Base-by-base conservation (phyloP, 345 rosid species). In the Pistacia atlantica region DNA sequence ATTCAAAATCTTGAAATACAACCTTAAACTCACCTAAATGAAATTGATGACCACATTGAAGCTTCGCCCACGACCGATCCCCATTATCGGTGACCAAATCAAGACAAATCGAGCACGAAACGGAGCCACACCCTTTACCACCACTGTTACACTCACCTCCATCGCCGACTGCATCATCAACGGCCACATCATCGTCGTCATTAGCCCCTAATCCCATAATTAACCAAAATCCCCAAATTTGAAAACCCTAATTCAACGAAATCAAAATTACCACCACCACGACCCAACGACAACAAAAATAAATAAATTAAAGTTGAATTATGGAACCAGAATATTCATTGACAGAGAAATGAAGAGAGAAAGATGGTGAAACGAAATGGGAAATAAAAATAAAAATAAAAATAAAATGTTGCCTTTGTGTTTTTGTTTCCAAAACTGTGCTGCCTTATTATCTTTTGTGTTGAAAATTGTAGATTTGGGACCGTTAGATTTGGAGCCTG, bases 41-140 rank as follows among this genome's bases (percentile, higher is more conserved):
- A 67, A 96, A 96, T 75, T 83, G 93, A 46, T 96, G 99, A 45
- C 95, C 97, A 49, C 99, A 96, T 83, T 93, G 98, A 83, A 96
- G 98, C 85, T 92, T 96, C 45, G 98, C 97, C 99, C 93, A 92
- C 1, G 98, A 87, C 63, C 99, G 97, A 91, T 93, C 95, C 64
- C 95, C 95, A 33, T 85, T 84, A 72, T 90, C 91, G 57, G 83
- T 77, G 14, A 96, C 98, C 17, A 77, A 77, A 56, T 96, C 99
- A 25, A 96, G 97, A 79, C 99, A 96, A 90, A 96, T 92, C 93
- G 99, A 96, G 80, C 98, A 96, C 2, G 97, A 81, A 78, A 93
- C 91, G 8, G 90, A 80, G 33, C 89, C 86, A 74, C 86, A 84
- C 5, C 81, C 81, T 79, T 89, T 89, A 57, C 86, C 87, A 22